Conservation (phyloP, 352 stramenopile species). For the Globisporangium abappressorium region DNA sequence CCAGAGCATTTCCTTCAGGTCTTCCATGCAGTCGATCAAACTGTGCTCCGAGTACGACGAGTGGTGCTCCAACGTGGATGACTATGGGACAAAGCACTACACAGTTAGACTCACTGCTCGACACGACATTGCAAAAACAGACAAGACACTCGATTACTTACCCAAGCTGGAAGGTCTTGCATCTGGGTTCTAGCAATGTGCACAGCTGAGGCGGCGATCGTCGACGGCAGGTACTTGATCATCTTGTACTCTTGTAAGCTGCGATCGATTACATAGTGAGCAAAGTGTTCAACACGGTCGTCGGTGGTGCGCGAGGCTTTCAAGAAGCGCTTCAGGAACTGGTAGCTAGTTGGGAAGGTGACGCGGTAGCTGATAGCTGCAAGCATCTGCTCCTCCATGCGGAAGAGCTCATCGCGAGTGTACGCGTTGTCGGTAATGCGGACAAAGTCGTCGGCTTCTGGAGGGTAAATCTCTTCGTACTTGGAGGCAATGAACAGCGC, state of each 20-base stretch:
- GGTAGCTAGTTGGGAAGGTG: conserved; percentile 79
- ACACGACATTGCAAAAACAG: neutral
- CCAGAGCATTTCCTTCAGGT: conserved; percentile 81
- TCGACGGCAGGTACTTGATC: conserved; percentile 96
- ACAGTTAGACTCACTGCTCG: conserved; percentile 10
- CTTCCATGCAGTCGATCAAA: conserved; percentile 59
- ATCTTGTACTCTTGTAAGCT: conserved; percentile 98
- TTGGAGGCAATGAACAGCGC: conserved; percentile 97
- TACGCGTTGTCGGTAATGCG: conserved; percentile 98
- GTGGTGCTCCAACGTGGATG: conserved; percentile 67
- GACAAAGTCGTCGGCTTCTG: conserved; percentile 92
- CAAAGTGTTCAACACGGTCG: conserved; percentile 85
- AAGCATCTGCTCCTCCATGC: conserved; percentile 81
- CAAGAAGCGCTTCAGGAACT: conserved; percentile 87
- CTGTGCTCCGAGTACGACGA: conserved; percentile 70
- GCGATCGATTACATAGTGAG: conserved; percentile 98
- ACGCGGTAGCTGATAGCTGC: conserved; percentile 71
- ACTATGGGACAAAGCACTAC: conserved; percentile 29
- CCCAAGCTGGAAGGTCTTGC: conserved; percentile 69
- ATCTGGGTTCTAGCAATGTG: conserved; percentile 93
- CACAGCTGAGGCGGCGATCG: conserved; percentile 95
- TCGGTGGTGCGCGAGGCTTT: conserved; percentile 76
- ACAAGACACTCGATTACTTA: conserved; percentile 27
- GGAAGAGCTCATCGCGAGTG: conserved; percentile 72
- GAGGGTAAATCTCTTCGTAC: conserved; percentile 98